A percentile compares a stretch with the other conserved stretches of the same genome.
Conservation (phyloP, 2,329 filamentous ascomycete species). For the Hypoxylon sp. region DNA sequence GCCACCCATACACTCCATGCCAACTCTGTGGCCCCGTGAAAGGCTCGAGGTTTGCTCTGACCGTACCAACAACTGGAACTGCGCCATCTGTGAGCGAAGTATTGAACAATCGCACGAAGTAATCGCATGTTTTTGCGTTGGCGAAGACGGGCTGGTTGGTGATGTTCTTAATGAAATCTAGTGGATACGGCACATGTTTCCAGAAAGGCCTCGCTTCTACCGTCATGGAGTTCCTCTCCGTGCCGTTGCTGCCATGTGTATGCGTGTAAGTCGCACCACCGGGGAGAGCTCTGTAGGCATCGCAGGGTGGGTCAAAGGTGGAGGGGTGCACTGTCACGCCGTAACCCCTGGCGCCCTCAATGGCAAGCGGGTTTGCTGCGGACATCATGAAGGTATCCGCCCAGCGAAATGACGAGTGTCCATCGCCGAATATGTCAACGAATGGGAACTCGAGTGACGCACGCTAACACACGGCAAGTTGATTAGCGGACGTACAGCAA, state of each 20-base stretch:
- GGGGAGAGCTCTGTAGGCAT: conserved; percentile 61
- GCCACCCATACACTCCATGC: conserved; percentile 47
- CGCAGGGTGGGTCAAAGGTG: conserved; percentile 62
- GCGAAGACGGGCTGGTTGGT: conserved; percentile 69
- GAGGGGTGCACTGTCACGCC: conserved; percentile 61
- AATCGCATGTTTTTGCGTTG: conserved; percentile 59
- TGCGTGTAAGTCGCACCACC: conserved; percentile 45
- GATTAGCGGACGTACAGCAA: background rate
- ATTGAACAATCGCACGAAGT: conserved; percentile 62
- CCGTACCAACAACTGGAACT: conserved; percentile 48
- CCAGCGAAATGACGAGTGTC: conserved; percentile 67
- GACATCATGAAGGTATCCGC: conserved; percentile 64
- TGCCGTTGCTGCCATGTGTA: conserved; percentile 9
- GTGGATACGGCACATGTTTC: conserved; percentile 53
- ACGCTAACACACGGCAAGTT: conserved; percentile 56
- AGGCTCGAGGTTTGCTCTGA: conserved; percentile 50
- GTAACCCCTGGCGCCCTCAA: conserved; percentile 63
- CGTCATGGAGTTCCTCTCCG: conserved; percentile 48
- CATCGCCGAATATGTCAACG: conserved; percentile 66
- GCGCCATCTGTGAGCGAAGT: conserved; percentile 56
- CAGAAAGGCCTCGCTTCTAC: conserved; percentile 47
- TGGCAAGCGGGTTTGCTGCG: conserved; percentile 58
- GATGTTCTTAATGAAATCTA: conserved; percentile 64
- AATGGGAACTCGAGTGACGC: conserved; percentile 69
- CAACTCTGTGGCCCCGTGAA: conserved; percentile 40